Evolutionary conservation across 2,329 filamentous ascomycete species (phyloP), one percentile per base, ranked within the genome.

Genomic region (Fusarium pininemorale): DNA sequence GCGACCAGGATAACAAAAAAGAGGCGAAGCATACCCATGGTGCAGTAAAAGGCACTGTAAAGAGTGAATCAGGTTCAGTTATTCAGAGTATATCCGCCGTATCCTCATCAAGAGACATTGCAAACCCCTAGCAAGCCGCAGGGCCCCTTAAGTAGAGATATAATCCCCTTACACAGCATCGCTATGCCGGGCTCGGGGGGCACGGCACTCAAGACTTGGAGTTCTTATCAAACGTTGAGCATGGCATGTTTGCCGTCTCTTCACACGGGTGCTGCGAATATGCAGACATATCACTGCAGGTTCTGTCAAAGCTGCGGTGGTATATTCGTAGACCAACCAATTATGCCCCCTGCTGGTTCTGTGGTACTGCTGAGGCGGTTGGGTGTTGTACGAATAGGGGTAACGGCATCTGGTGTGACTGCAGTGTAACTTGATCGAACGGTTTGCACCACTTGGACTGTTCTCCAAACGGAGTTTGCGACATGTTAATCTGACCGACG

Each of bases 1-100:
- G 56, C 38, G n/a, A 56, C 61, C 42, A 76, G 61, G 55, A 78
- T 50, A 24, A 62, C 56, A 42, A 72, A 28, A 22, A 75, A 20
- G 30, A 69, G 53, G 62, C 44, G 73, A 11, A 63, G 63, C 39
- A 71, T 66, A 56, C 68, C 69, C 76, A 78, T 78, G 58, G 11
- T 77, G 48, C 58, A 62, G 58, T 59, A 51, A n/a, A 69, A 54
- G 41, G 38, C 47, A 59, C 51, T 50, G 61, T 58, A 67, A 69
- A 70, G 69, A 75, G 45, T 75, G 69, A 68, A 73, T 73, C 44
- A 22, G 61, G 39, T 61, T 69, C 58, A 47, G 45, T 71, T 53
- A 39, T 63, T 59, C 48, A 50, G 59, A 51, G 30, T 59, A 28
- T 57, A 24, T 56, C 69, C 54, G 59, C 69, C 68, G 42, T 42